Conservation (phyloP, 352 stramenopile species). For the Globisporangium emineosum region DNA sequence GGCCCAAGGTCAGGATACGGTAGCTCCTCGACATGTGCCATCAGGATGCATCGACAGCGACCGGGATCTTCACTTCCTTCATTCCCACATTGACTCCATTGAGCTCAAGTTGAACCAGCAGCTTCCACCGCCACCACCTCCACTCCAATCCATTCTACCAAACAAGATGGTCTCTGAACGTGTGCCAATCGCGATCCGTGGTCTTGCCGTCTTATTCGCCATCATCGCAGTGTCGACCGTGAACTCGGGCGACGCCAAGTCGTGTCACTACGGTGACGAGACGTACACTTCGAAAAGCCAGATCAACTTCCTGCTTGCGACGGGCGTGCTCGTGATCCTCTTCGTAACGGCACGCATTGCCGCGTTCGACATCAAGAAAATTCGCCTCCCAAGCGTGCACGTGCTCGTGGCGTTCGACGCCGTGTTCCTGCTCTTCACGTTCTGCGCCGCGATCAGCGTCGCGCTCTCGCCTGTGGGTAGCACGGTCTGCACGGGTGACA, state of each 20-base stretch:
- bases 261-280: constrained; percentile 45
- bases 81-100: background rate
- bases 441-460: constrained; percentile 48
- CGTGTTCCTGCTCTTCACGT: constrained; percentile 56
- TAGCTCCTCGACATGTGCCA: background rate
- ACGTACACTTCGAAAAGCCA: constrained; percentile 51
- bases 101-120: background rate
- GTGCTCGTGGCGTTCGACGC: constrained; percentile 44
- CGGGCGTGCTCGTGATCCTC: constrained; percentile 37
- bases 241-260: constrained; percentile 40
- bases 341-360: constrained; percentile 34
- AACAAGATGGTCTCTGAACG: constrained; percentile 32
- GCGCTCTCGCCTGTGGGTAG: constrained; percentile 49
- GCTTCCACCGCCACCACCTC: background rate
- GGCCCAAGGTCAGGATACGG: background rate
- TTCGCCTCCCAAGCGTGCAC: constrained; percentile 35
- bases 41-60: background rate
- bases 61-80: background rate
- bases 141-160: background rate
- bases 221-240: constrained; percentile 39
- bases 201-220: constrained; percentile 39
- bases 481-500: constrained; percentile 49
- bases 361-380: constrained; percentile 56
- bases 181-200: constrained; percentile 35
- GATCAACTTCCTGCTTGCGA: constrained; percentile 54